These are phyloP conservation scores for Pugionium cornutum DNA, from an alignment of 345 rosid species.

Conservation along the genomic window DNA sequence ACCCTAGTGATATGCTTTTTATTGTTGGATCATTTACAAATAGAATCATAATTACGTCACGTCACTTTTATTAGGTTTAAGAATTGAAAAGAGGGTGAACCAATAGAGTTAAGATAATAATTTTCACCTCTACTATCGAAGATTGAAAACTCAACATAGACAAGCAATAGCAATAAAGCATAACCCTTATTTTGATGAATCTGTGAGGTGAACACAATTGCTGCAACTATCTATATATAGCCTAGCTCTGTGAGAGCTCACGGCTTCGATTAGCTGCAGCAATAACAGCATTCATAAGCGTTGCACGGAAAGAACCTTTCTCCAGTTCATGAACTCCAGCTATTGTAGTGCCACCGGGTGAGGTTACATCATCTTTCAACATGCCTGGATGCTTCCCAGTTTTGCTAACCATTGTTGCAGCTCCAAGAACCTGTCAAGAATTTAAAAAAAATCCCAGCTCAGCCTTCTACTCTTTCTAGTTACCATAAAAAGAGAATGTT, in stretches of 20 bases:
- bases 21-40: too few species aligned
- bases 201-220: background rate
- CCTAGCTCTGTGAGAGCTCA: slow-evolving; percentile 62
- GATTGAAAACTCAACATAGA: background rate
- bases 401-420: slow-evolving; percentile 75
- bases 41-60: too few species aligned
- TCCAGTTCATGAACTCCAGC: slow-evolving; percentile 89
- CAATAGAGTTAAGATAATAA: background rate
- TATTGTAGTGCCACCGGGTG: slow-evolving; percentile 91
- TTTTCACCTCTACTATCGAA: too few species aligned
- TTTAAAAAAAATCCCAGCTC: background rate
- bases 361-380: slow-evolving; percentile 89
- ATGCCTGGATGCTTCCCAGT: slow-evolving; percentile 88
- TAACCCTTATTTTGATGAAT: slow-evolving; percentile 8
- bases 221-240: background rate
- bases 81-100: background rate
- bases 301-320: slow-evolving; percentile 81
- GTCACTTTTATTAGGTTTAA: slow-evolving; percentile 9
- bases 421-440: slow-evolving; percentile 75
- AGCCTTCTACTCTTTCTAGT: slow-evolving; percentile 5
- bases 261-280: slow-evolving; percentile 78
- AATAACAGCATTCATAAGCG: slow-evolving; percentile 82
- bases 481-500: background rate
- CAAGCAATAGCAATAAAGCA: background rate
- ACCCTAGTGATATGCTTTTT: background rate